Percentiles rank a stretch among this genome's conserved stretches.
Evolutionary conservation across 192 early-diverging fungal species (phyloP).

Genomic region (Backusella luteola): DNA sequence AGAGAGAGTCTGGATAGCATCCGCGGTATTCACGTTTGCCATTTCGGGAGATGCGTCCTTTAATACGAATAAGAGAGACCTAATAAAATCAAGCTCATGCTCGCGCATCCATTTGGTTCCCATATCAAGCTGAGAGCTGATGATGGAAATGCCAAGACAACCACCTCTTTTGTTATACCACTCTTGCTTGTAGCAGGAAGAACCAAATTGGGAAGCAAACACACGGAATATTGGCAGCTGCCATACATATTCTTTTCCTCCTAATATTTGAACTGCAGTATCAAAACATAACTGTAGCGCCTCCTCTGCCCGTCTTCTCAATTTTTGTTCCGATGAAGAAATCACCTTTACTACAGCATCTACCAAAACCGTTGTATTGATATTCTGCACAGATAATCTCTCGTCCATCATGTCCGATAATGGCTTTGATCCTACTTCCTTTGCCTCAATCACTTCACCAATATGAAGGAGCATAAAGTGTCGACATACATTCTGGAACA

Average conservation of each 20-base stretch:
- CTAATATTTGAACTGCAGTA: constrained; percentile 53
- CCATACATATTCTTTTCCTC: constrained; percentile 58
- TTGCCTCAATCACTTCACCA: constrained; percentile 61
- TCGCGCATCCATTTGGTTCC: constrained; percentile 91
- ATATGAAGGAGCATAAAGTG: constrained; percentile 78
- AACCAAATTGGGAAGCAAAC: constrained; percentile 84
- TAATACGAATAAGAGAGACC: constrained; percentile 89
- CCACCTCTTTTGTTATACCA: constrained; percentile 89
- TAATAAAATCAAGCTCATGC: constrained; percentile 92
- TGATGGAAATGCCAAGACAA: constrained; percentile 83
- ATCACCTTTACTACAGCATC: constrained; percentile 79
- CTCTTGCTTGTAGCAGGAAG: constrained; percentile 88
- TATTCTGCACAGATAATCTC: constrained; percentile 42
- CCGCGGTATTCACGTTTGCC: constrained; percentile 68
- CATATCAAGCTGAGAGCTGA: constrained; percentile 80
- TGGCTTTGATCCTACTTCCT: constrained; percentile 43
- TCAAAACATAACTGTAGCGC: constrained; percentile 65
- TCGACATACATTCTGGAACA: constrained; percentile 63
- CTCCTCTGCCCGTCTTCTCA: constrained; percentile 64
- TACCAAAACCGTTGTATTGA: constrained; percentile 71
- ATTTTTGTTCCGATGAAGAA: constrained; percentile 60
- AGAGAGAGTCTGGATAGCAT: constrained; percentile 67
- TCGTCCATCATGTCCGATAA: constrained; percentile 50
- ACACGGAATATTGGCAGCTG: constrained; percentile 72
- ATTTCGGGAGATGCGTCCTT: constrained; percentile 87